A percentile compares a stretch with the other conserved stretches of the same genome.
Evolutionary conservation across 2,329 filamentous ascomycete species (phyloP).

Genomic region (Amauroascus verrucosus): DNA sequence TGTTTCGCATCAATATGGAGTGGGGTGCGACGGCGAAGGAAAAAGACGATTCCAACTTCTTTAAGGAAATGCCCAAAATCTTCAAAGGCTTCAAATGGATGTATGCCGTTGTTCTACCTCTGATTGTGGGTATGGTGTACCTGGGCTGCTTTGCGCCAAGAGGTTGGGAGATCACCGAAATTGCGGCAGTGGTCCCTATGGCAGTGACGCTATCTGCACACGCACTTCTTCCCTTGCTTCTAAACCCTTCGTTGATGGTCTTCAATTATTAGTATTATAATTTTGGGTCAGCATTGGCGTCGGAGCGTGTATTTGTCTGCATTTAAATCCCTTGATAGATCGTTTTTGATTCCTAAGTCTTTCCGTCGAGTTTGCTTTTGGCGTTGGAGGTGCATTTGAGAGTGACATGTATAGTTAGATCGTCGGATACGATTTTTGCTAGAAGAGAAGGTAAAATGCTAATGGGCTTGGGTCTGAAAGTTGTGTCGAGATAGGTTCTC

Average conservation of each 20-base stretch:
- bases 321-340: not conserved
- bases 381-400: not conserved
- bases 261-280: slow-evolving; percentile 17
- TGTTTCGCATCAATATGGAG: slow-evolving; percentile 76
- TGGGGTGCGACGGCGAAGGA: slow-evolving; percentile 83
- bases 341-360: not conserved
- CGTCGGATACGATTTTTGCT: not conserved
- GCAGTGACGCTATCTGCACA: slow-evolving; percentile 17
- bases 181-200: slow-evolving; percentile 19
- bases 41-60: slow-evolving; percentile 63
- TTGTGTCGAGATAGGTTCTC: too few species aligned
- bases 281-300: not conserved
- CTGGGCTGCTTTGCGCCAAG: slow-evolving; percentile 23
- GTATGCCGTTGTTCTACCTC: slow-evolving; percentile 34
- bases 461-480: too few species aligned
- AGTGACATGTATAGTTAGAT: not conserved
- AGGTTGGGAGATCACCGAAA: slow-evolving; percentile 34
- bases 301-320: not conserved
- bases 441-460: not conserved
- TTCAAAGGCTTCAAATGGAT: slow-evolving; percentile 68
- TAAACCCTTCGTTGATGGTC: slow-evolving; percentile 20
- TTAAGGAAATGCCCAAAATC: slow-evolving; percentile 71
- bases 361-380: not conserved
- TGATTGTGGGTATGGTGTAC: slow-evolving; percentile 22
- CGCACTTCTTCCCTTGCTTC: slow-evolving; percentile 17